Conservation (phyloP, 2,329 filamentous ascomycete species). For the Aspergillus floridensis region DNA sequence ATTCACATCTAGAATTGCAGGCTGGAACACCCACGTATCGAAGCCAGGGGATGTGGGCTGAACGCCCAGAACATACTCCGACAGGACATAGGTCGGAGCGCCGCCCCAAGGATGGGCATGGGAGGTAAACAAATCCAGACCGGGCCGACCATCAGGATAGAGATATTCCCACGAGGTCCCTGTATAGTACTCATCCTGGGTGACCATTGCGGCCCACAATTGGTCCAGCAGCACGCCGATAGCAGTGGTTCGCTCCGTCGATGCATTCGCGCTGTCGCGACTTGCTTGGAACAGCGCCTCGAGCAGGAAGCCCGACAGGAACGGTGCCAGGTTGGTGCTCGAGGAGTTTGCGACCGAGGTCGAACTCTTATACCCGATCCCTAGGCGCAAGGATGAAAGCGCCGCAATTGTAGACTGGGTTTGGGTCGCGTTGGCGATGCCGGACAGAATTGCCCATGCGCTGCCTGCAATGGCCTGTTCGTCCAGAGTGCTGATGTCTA, state of each 20-base stretch:
- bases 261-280: constrained; percentile 5
- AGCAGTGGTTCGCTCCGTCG: constrained; percentile 23
- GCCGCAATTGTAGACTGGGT: constrained; percentile 29
- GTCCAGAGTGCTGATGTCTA: constrained; percentile 1
- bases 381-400: constrained; percentile 31
- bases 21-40: constrained; percentile 2
- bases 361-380: constrained; percentile 38
- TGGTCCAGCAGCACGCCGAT: constrained; percentile 33
- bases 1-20: constrained; percentile 1
- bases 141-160: constrained; percentile 38
- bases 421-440: constrained; percentile 30
- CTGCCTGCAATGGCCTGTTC: constrained; percentile 8
- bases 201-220: constrained; percentile 46
- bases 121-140: constrained; percentile 44
- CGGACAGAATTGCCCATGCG: constrained; percentile 12
- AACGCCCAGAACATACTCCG: constrained; percentile 24
- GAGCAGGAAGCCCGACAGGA: constrained; percentile 48
- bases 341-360: constrained; percentile 18
- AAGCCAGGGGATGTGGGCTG: constrained; percentile 2
- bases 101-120: constrained; percentile 47
- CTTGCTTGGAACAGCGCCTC: constrained; percentile 31
- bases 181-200: constrained; percentile 33
- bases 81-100: constrained; percentile 47
- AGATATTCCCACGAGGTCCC: constrained; percentile 50
- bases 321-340: constrained; percentile 42